Evolutionary conservation across 495 filamentous ascomycete species (phyloP).

Genomic region (Hypoxylon crocopeplum): DNA sequence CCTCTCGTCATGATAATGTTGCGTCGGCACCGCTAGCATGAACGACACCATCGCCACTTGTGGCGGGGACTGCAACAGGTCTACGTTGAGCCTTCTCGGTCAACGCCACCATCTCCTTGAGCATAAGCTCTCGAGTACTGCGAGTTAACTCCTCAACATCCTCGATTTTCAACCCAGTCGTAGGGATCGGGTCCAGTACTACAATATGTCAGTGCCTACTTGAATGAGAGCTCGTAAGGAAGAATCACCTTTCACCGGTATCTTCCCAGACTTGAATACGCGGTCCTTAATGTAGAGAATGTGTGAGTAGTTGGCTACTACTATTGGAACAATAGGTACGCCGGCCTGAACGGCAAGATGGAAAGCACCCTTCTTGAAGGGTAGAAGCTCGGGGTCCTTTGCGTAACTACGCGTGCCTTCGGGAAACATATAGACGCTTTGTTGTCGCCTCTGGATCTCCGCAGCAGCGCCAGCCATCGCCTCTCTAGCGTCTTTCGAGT

Average conservation of each 20-base stretch:
- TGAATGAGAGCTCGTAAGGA: not conserved
- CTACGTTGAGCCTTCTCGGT: conserved; percentile 53
- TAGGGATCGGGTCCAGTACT: conserved; percentile 87
- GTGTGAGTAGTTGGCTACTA: conserved; percentile 86
- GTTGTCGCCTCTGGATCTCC: conserved; percentile 75
- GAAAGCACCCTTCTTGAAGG: conserved; percentile 99
- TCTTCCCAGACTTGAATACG: conserved; percentile 75
- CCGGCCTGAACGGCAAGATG: conserved; percentile 93
- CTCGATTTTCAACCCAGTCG: conserved; percentile 73
- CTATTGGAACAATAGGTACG: conserved; percentile 89
- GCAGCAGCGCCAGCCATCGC: conserved; percentile 84
- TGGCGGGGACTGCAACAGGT: conserved; percentile 40
- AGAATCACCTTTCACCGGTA: conserved; percentile 78
- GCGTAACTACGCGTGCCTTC: conserved; percentile 94
- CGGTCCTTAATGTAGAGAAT: conserved; percentile 72
- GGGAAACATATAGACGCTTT: conserved; percentile 93
- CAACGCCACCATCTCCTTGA: conserved; percentile 72
- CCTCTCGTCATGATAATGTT: conserved; percentile 33
- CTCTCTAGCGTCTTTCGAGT: conserved; percentile 77
- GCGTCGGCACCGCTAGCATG: conserved; percentile 46
- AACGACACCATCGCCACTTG: conserved; percentile 37
- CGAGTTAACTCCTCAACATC: conserved; percentile 84
- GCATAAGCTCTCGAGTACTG: conserved; percentile 77
- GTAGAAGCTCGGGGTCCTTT: conserved; percentile 76
- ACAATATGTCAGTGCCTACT: conserved; percentile 18